Conservation (phyloP, 2,329 filamentous ascomycete species). For the Aspergillus niger region DNA sequence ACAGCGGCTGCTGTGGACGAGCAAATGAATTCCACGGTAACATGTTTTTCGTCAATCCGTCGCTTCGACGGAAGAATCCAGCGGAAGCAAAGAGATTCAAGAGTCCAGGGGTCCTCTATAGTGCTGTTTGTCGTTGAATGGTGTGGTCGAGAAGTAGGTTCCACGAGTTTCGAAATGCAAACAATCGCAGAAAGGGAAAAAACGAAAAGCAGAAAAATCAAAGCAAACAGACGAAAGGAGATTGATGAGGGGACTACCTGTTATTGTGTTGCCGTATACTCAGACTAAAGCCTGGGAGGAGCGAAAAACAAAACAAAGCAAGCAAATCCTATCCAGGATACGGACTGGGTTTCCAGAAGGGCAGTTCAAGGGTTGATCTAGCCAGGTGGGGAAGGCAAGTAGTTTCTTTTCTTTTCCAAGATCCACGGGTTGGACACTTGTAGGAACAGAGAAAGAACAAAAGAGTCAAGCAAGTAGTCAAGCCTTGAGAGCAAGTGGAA, state of each 20-base stretch:
- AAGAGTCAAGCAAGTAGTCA: conserved; percentile 7
- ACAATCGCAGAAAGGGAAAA: conserved; percentile 15
- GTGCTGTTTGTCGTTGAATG: conserved; percentile 6
- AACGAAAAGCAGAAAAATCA: conserved; percentile 19
- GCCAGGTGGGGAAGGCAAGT: conserved; percentile 21
- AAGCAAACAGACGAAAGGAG: conserved; percentile 24
- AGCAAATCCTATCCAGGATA: conserved; percentile 38
- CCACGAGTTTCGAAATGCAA: conserved; percentile 13
- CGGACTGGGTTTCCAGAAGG: conserved; percentile 31
- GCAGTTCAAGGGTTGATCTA: conserved; percentile 22
- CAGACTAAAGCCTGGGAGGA: conserved; percentile 28
- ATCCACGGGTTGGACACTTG: conserved; percentile 23
- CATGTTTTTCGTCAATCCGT: conserved; percentile 27
- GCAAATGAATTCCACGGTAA: conserved; percentile 25
- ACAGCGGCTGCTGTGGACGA: conserved; percentile 36
- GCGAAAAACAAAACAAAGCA: conserved; percentile 33
- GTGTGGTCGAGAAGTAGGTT: conserved; percentile 4
- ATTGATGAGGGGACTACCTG: conserved; percentile 48
- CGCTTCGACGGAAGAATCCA: conserved; percentile 22
- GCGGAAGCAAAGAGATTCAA: conserved; percentile 12
- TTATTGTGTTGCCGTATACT: conserved; percentile 32
- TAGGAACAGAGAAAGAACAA: conserved; percentile 14
- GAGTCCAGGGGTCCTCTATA: conserved; percentile 12
- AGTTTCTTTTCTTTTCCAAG: conserved; percentile 19
- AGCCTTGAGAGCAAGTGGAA: conserved; percentile 7